Evolutionary conservation across 352 stramenopile genomes (phyloP), one percentile per base, ranked within the genome.

Genomic region (Pythium diclinum): DNA sequence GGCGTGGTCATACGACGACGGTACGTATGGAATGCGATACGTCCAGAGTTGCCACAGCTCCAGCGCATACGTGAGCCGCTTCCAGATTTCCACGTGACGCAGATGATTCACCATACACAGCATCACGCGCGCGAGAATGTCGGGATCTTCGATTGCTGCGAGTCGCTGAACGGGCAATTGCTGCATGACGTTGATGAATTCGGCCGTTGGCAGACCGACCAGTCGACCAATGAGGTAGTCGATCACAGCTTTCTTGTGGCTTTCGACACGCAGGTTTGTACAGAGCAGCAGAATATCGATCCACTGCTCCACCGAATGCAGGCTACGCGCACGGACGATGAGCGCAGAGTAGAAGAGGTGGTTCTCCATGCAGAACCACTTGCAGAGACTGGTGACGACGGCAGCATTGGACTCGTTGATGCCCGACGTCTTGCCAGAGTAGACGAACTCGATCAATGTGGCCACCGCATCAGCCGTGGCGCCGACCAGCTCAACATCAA

Each of bases 391-490:
- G 23, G 74, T 65, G 10, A 82, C 73, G 4, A 77, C 53, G 56
- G 71, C 61, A 0, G 77, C 79, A 32, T 71, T 77, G 19, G 19
- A 47, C 9, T 74, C 67, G 28, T 75, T 38, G 0, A 82, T 51
- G 3, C 83, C 65, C 9, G 71, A 65, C 17, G 78, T 67, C 16
- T 75, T 68, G 44, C 75, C 68, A 3, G 73, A 72, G 65, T 89
- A 85, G 23, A 87, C 60, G 51, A 83, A 92, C 62, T 92, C 83
- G 13, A 92, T 60, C 1, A 72, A 46, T 3, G 71, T 72, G n/a
- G 82, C 83, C 0, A 86, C 47, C 1, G 76, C 78, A 38, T 62
- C 73, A n/a, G 81, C 52, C 21, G 66, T 73, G 1, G 76, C 67
- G 5, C 64, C 65, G 16, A 75, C 33, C 21, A 89, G 66, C 62